Conservation (phyloP, 2,329 filamentous ascomycete genomes). For the Epichloe aotearoae region DNA sequence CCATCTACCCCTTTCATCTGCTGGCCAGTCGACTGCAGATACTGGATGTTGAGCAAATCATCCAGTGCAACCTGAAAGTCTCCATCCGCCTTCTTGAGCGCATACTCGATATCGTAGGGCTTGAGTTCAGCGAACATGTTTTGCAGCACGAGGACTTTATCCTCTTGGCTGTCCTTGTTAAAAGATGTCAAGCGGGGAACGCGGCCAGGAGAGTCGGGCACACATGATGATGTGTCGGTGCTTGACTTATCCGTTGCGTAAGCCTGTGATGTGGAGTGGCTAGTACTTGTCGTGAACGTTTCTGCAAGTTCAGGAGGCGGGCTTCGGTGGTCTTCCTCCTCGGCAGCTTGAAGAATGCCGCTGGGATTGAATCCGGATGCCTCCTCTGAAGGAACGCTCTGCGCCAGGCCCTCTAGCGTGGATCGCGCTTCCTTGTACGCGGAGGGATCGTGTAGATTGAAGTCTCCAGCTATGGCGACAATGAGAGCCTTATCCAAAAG, state of each 20-base stretch:
- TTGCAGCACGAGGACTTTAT: constrained; percentile 49
- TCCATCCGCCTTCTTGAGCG: constrained; percentile 52
- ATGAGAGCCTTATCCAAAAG: constrained; percentile 68
- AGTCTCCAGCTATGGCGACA: constrained; percentile 62
- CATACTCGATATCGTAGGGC: constrained; percentile 49
- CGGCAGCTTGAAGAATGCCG: constrained; percentile 41
- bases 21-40: constrained; percentile 54
- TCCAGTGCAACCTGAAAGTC: constrained; percentile 62
- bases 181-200: constrained; percentile 21
- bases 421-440: constrained; percentile 40
- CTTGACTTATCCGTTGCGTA: constrained; percentile 14
- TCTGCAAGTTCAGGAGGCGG: constrained; percentile 5
- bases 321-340: constrained; percentile 10
- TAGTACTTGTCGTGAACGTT: constrained; percentile 15
- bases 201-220: constrained; percentile 10
- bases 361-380: constrained; percentile 67
- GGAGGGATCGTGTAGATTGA: constrained; percentile 42
- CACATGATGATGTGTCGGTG: constrained; percentile 15
- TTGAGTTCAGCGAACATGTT: constrained; percentile 62
- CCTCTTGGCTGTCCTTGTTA: constrained; percentile 35
- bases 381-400: constrained; percentile 52
- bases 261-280: constrained; percentile 15
- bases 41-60: constrained; percentile 65
- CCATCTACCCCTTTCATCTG: constrained; percentile 67
- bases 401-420: constrained; percentile 53